phyloP scores from a whole-genome alignment of 805 yeast species.

The Torulaspora indica region DNA sequence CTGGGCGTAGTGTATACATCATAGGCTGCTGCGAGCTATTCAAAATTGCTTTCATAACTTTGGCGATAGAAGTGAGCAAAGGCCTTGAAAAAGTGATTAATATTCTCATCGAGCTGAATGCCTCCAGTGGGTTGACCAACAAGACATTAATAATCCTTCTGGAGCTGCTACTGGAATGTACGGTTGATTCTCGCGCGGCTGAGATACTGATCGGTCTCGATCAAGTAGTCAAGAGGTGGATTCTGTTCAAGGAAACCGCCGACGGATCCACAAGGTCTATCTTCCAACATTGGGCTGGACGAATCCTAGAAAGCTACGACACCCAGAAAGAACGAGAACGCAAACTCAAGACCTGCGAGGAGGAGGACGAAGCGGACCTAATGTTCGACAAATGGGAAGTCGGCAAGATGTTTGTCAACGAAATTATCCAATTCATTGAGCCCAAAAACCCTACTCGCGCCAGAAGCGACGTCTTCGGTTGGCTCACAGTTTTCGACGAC shows the following conservation, averaged over 20 bases:
- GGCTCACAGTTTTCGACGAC: slow-evolving; percentile 15
- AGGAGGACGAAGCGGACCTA: slow-evolving; percentile 11
- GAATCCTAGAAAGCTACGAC: slow-evolving; percentile 6
- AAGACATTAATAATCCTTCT: slow-evolving; percentile 3
- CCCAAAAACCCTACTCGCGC: neutral
- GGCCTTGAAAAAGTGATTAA: slow-evolving; percentile 10
- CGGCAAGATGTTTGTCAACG: slow-evolving; percentile 12
- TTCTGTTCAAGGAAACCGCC: slow-evolving; percentile 4
- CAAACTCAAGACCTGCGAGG: slow-evolving; percentile 2
- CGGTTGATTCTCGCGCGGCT: slow-evolving; percentile 16
- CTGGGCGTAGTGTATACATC: neutral
- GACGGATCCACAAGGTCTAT: slow-evolving; percentile 4
- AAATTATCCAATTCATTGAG: slow-evolving; percentile 9
- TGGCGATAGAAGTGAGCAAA: slow-evolving; percentile 16
- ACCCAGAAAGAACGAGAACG: slow-evolving; percentile 4
- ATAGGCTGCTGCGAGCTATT: slow-evolving; percentile 10
- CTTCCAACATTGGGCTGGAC: slow-evolving; percentile 11
- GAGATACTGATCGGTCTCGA: slow-evolving; percentile 20
- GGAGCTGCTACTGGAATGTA: slow-evolving; percentile 12
- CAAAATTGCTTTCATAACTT: slow-evolving; percentile 13
- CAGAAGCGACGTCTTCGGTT: slow-evolving; percentile 7
- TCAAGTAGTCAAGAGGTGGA: slow-evolving; percentile 10
- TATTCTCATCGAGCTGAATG: slow-evolving; percentile 4
- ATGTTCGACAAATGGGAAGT: slow-evolving; percentile 19
- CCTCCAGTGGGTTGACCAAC: slow-evolving; percentile 4